Percentiles rank a stretch among this genome's conserved stretches.
These are phyloP conservation scores for Ganoderma lingzhi DNA, from an alignment of 1,284 basidiomycete species.

Conservation along the genomic window DNA sequence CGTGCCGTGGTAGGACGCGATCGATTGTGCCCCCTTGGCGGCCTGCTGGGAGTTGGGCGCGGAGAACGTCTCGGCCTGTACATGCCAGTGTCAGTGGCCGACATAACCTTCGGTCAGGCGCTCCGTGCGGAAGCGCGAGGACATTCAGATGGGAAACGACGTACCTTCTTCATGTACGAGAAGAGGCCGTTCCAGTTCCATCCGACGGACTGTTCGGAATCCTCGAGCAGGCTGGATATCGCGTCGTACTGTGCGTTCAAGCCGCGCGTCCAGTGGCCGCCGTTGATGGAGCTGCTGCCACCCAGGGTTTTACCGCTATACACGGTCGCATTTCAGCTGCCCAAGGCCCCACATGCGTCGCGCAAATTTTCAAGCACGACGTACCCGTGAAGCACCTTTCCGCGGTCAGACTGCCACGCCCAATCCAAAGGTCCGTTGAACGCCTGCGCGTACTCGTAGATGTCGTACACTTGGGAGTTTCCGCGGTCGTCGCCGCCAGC, in stretches of 20 bases:
- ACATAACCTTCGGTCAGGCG: background rate
- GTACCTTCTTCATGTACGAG: conserved; percentile 54
- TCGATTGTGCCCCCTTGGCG: conserved; percentile 56
- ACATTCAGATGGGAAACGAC: background rate
- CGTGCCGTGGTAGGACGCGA: conserved; percentile 58
- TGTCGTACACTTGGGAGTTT: conserved; percentile 55
- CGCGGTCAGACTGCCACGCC: conserved; percentile 56
- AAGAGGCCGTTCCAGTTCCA: conserved; percentile 68
- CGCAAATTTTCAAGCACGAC: conserved; percentile 24
- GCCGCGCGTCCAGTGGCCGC: conserved; percentile 64
- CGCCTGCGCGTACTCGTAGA: conserved; percentile 55
- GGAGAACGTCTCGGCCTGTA: conserved; percentile 61
- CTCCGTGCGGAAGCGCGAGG: background rate
- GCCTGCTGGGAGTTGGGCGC: conserved; percentile 58
- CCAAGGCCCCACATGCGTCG: background rate
- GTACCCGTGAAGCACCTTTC: conserved; percentile 55
- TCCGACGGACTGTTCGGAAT: conserved; percentile 53
- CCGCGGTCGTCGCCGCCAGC: conserved; percentile 60
- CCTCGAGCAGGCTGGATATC: conserved; percentile 57
- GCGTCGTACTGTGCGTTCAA: conserved; percentile 66
- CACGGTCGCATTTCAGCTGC: background rate
- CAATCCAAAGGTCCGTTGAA: conserved; percentile 58
- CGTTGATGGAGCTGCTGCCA: conserved; percentile 68
- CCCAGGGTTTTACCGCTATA: conserved; percentile 57
- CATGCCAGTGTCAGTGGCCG: background rate